A percentile compares a stretch with the other conserved stretches of the same genome.
These are phyloP conservation scores for Cladorrhinum samala DNA, from an alignment of 495 filamentous ascomycete species.

Conservation along the genomic window DNA sequence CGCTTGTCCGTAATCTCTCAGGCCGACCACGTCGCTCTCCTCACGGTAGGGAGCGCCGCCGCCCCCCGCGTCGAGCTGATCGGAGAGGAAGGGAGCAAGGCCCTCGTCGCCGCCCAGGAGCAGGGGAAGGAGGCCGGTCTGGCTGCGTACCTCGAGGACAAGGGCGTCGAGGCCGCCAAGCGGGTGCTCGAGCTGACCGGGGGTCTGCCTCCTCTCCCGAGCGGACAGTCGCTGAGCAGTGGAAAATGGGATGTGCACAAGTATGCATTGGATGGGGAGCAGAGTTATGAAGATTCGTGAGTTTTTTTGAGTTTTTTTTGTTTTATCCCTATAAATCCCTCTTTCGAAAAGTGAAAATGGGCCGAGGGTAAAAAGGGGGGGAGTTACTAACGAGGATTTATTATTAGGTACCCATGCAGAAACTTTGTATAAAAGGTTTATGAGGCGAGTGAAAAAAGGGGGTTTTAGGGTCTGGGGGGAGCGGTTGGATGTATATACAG, in stretches of 20 bases:
- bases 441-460: neutral
- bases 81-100: slow-evolving; percentile 76
- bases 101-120: slow-evolving; percentile 73
- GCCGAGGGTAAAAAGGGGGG: too few relatives aligned
- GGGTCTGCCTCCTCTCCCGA: slow-evolving; percentile 78
- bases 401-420: slow-evolving; percentile 33
- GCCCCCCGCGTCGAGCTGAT: slow-evolving; percentile 74
- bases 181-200: slow-evolving; percentile 56
- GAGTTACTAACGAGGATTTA: slow-evolving; percentile 16
- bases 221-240: slow-evolving; percentile 46
- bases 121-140: slow-evolving; percentile 64
- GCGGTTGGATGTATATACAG: slow-evolving; percentile 12
- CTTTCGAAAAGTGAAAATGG: too few relatives aligned
- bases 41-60: slow-evolving; percentile 79
- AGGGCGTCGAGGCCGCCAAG: slow-evolving; percentile 51
- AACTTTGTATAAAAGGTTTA: slow-evolving; percentile 20
- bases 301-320: slow-evolving; percentile 24
- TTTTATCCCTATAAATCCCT: too few relatives aligned
- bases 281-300: slow-evolving; percentile 53
- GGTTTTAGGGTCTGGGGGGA: slow-evolving; percentile 13
- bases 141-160: slow-evolving; percentile 64
- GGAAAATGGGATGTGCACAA: slow-evolving; percentile 48
- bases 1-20: slow-evolving; percentile 72
- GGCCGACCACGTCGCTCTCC: slow-evolving; percentile 75
- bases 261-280: slow-evolving; percentile 50